Percentiles rank a stretch among this genome's conserved stretches.
Evolutionary conservation across 2,329 filamentous ascomycete genomes (phyloP).

Genomic region (Sphaerostilbella broomeana): DNA sequence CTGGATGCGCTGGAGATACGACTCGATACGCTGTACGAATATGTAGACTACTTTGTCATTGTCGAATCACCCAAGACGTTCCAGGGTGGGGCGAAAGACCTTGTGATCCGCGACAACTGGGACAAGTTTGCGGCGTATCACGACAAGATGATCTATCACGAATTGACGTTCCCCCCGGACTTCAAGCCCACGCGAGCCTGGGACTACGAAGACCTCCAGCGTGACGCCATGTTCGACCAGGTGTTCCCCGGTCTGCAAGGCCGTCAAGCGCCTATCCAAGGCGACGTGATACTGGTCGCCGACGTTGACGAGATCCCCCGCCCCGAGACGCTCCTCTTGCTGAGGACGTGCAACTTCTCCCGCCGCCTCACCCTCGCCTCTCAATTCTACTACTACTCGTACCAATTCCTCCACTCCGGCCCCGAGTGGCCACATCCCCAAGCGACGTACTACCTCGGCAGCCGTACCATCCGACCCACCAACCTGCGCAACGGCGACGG

Average conservation of each 20-base stretch:
- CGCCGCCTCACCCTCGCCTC: conserved; percentile 45
- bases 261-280: conserved; percentile 33
- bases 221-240: conserved; percentile 52
- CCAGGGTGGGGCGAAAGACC: conserved; percentile 48
- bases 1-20: conserved; percentile 61
- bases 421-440: conserved; percentile 51
- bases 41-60: conserved; percentile 60
- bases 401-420: conserved; percentile 41
- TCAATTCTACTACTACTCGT: conserved; percentile 52
- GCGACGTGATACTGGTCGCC: conserved; percentile 53
- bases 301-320: conserved; percentile 56
- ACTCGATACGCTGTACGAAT: conserved; percentile 48
- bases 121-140: conserved; percentile 45
- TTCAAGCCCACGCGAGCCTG: conserved; percentile 35
- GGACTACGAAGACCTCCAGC: conserved; percentile 47
- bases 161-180: conserved; percentile 39
- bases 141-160: conserved; percentile 55
- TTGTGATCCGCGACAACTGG: conserved; percentile 47
- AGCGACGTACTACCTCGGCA: conserved; percentile 45
- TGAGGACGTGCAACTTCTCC: conserved; percentile 47
- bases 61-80: conserved; percentile 55
- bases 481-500: conserved; percentile 46
- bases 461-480: conserved; percentile 44
- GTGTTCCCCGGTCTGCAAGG: conserved; percentile 44
- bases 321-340: conserved; percentile 40